These are phyloP conservation scores for Diutina sp. DNA, from an alignment of 1,139 yeast species.

Conservation along the genomic window DNA sequence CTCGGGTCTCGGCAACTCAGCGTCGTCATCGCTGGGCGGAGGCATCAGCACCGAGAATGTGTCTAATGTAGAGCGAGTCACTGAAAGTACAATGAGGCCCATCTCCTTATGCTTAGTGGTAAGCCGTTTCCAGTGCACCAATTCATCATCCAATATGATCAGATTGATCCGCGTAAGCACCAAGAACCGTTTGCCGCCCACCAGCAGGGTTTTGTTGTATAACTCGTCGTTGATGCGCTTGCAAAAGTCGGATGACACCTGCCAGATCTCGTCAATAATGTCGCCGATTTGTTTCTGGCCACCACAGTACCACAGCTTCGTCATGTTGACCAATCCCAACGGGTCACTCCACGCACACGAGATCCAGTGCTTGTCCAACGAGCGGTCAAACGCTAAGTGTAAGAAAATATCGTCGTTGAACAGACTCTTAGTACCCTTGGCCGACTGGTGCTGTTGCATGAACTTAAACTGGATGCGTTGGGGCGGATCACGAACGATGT, in stretches of 20 bases:
- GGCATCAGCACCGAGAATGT: not conserved
- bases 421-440: constrained; percentile 6
- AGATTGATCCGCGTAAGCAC: constrained; percentile 60
- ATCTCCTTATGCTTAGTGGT: constrained; percentile 48
- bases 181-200: constrained; percentile 46
- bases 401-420: constrained; percentile 58
- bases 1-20: not conserved
- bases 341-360: constrained; percentile 89
- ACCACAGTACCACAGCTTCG: constrained; percentile 53
- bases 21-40: not conserved
- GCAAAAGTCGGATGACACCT: constrained; percentile 24
- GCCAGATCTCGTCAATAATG: constrained; percentile 29
- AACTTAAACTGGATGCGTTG: constrained; percentile 39
- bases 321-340: constrained; percentile 48
- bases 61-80: not conserved
- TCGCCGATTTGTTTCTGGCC: constrained; percentile 12
- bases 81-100: constrained; percentile 47
- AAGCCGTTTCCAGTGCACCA: constrained; percentile 63
- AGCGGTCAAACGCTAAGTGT: constrained; percentile 77
- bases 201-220: constrained; percentile 17
- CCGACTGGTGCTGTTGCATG: constrained; percentile 14
- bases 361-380: constrained; percentile 73
- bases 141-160: constrained; percentile 67
- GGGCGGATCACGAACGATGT: constrained; percentile 34
- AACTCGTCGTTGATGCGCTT: constrained; percentile 22